Percentiles rank a stretch among this genome's conserved stretches.
Evolutionary conservation across 139 green algal species (phyloP).

Genomic region (Chlamydomonas sp.): DNA sequence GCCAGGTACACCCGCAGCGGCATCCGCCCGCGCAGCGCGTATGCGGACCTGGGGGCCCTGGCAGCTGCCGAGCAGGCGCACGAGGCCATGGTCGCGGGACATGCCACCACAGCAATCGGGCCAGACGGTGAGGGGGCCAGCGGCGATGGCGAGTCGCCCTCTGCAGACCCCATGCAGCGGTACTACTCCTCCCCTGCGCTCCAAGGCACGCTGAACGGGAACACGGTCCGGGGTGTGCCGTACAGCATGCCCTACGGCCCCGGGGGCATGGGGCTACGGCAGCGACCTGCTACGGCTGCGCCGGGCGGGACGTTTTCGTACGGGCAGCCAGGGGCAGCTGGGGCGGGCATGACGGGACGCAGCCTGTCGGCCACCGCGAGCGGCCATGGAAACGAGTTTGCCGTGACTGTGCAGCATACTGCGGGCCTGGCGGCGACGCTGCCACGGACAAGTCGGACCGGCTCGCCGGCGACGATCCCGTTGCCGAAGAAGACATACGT

Average conservation of each 20-base stretch:
- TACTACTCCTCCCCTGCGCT: slow-evolving; percentile 8
- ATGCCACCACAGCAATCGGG: background rate
- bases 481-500: slow-evolving; percentile 37
- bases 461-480: background rate
- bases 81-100: background rate
- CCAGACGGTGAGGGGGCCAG: background rate
- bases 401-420: no score
- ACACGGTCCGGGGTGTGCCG: background rate
- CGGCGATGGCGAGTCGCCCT: background rate
- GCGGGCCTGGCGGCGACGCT: background rate
- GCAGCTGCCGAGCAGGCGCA: slow-evolving; percentile 20
- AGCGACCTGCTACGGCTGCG: no score
- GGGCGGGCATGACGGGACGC: no score
- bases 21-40: slow-evolving; percentile 39
- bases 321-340: no score
- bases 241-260: background rate
- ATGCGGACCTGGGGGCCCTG: slow-evolving; percentile 24
- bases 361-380: no score
- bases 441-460: background rate
- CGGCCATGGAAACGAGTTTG: no score
- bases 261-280: background rate
- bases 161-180: background rate
- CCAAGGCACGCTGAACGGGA: background rate
- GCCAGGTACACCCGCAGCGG: slow-evolving; percentile 29
- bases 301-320: no score